Evolutionary conservation across 805 yeast genomes (phyloP).

Genomic region (Ogataea nitratoaversa): DNA sequence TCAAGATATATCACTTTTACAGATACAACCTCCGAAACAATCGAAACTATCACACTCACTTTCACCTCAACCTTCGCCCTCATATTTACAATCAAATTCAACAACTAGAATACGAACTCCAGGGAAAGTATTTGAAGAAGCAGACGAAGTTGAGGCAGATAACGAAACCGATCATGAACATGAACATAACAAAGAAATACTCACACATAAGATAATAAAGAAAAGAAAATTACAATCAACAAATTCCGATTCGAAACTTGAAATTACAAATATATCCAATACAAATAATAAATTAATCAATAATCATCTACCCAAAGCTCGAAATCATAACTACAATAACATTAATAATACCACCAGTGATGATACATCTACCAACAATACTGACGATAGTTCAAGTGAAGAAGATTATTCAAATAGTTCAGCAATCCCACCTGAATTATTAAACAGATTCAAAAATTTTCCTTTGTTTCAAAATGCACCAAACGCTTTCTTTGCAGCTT

Average conservation of each 20-base stretch:
- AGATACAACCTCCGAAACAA: not conserved
- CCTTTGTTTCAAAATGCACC: slow-evolving; percentile 69
- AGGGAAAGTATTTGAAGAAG: not conserved
- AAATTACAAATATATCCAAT: not conserved
- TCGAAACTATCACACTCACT: not conserved
- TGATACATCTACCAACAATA: slow-evolving; percentile 1
- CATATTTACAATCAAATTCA: too few species aligned
- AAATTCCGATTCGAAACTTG: not conserved
- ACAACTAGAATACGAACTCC: not conserved
- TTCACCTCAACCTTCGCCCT: too few species aligned
- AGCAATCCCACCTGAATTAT: slow-evolving; percentile 49
- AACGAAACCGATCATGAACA: not conserved
- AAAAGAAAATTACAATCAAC: not conserved
- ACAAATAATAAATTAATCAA: not conserved
- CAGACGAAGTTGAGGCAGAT: not conserved
- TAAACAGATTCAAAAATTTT: slow-evolving; percentile 51
- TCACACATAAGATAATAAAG: not conserved
- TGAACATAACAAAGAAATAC: not conserved
- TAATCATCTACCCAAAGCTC: not conserved
- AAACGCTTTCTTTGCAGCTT: slow-evolving; percentile 52
- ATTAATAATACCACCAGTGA: not conserved
- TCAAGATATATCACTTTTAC: not conserved
- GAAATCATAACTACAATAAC: not conserved
- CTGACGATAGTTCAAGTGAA: slow-evolving; percentile 24
- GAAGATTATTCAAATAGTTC: slow-evolving; percentile 20